Evolutionary conservation across 148 eudicot genomes (phyloP).

Genomic region (Nepenthes gracilis): DNA sequence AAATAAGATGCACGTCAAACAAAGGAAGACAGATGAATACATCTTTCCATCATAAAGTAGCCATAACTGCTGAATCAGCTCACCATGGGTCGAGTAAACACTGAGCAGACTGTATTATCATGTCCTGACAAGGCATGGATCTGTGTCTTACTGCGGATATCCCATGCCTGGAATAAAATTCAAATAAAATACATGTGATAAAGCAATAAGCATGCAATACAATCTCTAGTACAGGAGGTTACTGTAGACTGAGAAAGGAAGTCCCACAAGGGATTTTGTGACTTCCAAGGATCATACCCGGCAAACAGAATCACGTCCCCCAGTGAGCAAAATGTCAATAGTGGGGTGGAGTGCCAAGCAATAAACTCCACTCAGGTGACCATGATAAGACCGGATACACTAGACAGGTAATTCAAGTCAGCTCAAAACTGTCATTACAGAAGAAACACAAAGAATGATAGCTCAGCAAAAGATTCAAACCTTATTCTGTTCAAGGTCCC

Average conservation of each 20-base stretch:
- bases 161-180: slow-evolving; percentile 72
- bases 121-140: slow-evolving; percentile 82
- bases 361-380: slow-evolving; percentile 96
- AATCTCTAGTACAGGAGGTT: not conserved
- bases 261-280: not conserved
- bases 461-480: slow-evolving; percentile 16
- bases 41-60: not conserved
- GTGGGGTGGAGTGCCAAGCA: slow-evolving; percentile 98
- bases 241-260: not conserved
- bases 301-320: slow-evolving; percentile 99
- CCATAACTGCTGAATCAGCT: slow-evolving; percentile 6
- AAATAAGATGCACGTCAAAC: too few species aligned
- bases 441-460: not conserved
- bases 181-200: not conserved
- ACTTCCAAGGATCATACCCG: slow-evolving; percentile 37
- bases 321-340: slow-evolving; percentile 82
- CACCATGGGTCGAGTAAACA: slow-evolving; percentile 88
- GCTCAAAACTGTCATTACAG: not conserved
- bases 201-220: not conserved
- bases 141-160: slow-evolving; percentile 91
- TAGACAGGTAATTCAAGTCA: slow-evolving; percentile 10
- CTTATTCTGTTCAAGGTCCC: slow-evolving; percentile 99
- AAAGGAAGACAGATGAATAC: too few species aligned
- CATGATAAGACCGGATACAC: slow-evolving; percentile 97
- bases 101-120: slow-evolving; percentile 96